These are phyloP conservation scores for Zygoascus meyerae DNA, from an alignment of 1,139 yeast genomes.

Conservation along the genomic window DNA sequence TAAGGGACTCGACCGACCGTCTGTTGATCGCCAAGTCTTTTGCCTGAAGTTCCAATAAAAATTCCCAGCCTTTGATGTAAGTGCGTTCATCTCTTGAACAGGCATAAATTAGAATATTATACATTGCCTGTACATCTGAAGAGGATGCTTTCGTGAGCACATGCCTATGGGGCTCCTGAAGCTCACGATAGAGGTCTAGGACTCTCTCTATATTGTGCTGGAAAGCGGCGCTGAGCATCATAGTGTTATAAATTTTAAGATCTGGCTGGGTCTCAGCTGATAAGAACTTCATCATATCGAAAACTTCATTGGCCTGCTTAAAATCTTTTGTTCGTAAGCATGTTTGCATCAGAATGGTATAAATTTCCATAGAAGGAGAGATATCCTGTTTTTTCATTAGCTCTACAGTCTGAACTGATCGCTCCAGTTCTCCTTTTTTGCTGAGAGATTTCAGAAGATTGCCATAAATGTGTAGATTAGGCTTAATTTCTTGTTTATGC, in stretches of 20 bases:
- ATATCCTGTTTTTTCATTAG: slow-evolving; percentile 49
- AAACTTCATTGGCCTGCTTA: slow-evolving; percentile 60
- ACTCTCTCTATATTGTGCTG: slow-evolving; percentile 64
- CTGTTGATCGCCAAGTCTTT: slow-evolving; percentile 41
- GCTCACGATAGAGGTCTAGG: slow-evolving; percentile 68
- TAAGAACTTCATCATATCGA: slow-evolving; percentile 80
- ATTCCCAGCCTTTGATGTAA: slow-evolving; percentile 66
- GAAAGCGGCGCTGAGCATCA: slow-evolving; percentile 61
- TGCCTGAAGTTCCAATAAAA: slow-evolving; percentile 60
- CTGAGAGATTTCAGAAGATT: slow-evolving; percentile 41
- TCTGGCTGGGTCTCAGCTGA: slow-evolving; percentile 63
- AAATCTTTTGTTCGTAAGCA: slow-evolving; percentile 52
- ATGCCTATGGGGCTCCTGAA: slow-evolving; percentile 43
- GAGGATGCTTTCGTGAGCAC: slow-evolving; percentile 14
- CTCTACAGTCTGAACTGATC: slow-evolving; percentile 32
- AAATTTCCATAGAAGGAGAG: slow-evolving; percentile 52
- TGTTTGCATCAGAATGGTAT: slow-evolving; percentile 60
- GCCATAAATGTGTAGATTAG: slow-evolving; percentile 40
- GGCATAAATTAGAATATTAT: slow-evolving; percentile 65
- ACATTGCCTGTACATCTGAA: slow-evolving; percentile 39
- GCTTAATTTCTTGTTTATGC: slow-evolving; percentile 33
- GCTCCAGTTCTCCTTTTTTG: slow-evolving; percentile 32
- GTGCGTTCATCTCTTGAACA: slow-evolving; percentile 52
- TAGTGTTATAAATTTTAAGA: slow-evolving; percentile 58
- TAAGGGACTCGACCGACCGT: slow-evolving; percentile 58